These are phyloP conservation scores for Podospora appendiculata DNA, from an alignment of 495 filamentous ascomycete genomes.

Conservation along the genomic window DNA sequence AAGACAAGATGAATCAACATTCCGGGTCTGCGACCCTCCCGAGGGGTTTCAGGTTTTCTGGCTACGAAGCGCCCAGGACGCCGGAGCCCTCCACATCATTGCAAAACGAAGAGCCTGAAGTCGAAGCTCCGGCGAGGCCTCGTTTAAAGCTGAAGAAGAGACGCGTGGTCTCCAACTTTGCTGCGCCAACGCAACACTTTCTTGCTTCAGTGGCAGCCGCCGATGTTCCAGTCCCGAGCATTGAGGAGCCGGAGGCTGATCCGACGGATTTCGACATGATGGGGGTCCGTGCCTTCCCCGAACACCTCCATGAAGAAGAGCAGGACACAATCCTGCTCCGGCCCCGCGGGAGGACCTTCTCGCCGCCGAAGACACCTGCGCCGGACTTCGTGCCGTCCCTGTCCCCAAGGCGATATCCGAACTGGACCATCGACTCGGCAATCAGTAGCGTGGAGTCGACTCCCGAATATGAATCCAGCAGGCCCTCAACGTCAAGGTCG, in stretches of 20 bases:
- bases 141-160: slow-evolving; percentile 40
- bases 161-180: slow-evolving; percentile 36
- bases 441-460: slow-evolving; percentile 40
- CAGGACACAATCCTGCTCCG: slow-evolving; percentile 23
- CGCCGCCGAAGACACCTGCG: slow-evolving; percentile 40
- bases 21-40: slow-evolving; percentile 33
- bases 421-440: slow-evolving; percentile 38
- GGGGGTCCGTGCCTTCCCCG: slow-evolving; percentile 14
- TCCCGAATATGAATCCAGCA: slow-evolving; percentile 43
- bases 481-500: slow-evolving; percentile 42
- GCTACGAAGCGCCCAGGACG: slow-evolving; percentile 31
- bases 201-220: slow-evolving; percentile 50
- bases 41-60: slow-evolving; percentile 30
- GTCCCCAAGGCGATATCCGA: slow-evolving; percentile 31
- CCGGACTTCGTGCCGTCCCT: slow-evolving; percentile 25
- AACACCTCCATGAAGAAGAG: slow-evolving; percentile 16
- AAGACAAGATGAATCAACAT: slow-evolving; percentile 35
- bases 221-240: slow-evolving; percentile 47
- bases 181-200: slow-evolving; percentile 48
- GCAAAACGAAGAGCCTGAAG: slow-evolving; percentile 21
- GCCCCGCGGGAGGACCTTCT: slow-evolving; percentile 24
- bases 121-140: slow-evolving; percentile 34
- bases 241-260: slow-evolving; percentile 32
- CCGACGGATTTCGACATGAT: slow-evolving; percentile 29
- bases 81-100: slow-evolving; percentile 29